Percentiles rank a stretch among this genome's conserved stretches.
Evolutionary conservation across 805 yeast genomes (phyloP).

Genomic region (Candida anglica): DNA sequence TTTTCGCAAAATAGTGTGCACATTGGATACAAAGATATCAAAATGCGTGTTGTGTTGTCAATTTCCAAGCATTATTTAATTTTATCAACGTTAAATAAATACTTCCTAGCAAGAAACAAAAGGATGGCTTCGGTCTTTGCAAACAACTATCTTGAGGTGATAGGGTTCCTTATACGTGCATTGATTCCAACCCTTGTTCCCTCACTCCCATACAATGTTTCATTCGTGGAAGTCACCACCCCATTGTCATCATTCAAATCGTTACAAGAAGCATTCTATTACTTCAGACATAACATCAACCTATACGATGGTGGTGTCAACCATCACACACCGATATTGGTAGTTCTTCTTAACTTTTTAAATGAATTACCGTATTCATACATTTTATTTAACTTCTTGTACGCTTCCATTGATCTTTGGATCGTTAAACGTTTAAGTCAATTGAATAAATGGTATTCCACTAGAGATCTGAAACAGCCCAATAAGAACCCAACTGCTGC

Average conservation of each 20-base stretch:
- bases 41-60: too few species aligned
- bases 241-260: conserved; percentile 67
- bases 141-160: too few species aligned
- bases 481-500: conserved; percentile 11
- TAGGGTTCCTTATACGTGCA: conserved; percentile 32
- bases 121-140: too few species aligned
- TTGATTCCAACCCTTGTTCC: conserved; percentile 34
- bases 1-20: too few species aligned
- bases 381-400: conserved; percentile 39
- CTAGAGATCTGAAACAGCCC: conserved; percentile 6
- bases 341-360: conserved; percentile 44
- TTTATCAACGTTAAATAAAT: too few species aligned
- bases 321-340: conserved; percentile 78
- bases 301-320: conserved; percentile 84
- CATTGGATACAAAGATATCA: too few species aligned
- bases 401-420: conserved; percentile 54
- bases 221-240: conserved; percentile 60
- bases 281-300: conserved; percentile 51
- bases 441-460: conserved; percentile 40
- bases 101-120: too few species aligned
- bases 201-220: conserved; percentile 18
- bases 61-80: too few species aligned
- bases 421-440: conserved; percentile 52
- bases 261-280: conserved; percentile 45
- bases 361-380: conserved; percentile 19